phyloP scores from a whole-genome alignment of 805 yeast species.

The Zygotorulaspora danielsina region DNA sequence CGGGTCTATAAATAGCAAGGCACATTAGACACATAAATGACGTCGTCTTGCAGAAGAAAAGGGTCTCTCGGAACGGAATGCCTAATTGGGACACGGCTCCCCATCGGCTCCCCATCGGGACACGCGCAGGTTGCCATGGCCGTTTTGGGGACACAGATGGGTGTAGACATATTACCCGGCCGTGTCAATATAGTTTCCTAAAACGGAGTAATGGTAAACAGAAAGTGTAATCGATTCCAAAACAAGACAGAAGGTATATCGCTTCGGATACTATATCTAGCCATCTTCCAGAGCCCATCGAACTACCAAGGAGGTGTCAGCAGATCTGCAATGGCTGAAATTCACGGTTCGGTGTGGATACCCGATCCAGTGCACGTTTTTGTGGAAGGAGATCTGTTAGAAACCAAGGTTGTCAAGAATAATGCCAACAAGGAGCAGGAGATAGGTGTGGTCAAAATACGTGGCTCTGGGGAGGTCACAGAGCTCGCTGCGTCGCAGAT shows the following conservation, averaged over 20 bases:
- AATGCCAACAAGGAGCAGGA: conserved; percentile 22
- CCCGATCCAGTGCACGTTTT: conserved; percentile 31
- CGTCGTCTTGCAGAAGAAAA: no score
- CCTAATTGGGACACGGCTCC: no score
- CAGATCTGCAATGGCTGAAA: conserved; percentile 12
- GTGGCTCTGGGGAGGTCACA: conserved; percentile 15
- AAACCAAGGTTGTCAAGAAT: conserved; percentile 19
- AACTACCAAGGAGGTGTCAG: no score
- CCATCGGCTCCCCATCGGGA: no score
- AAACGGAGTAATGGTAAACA: conserved; percentile 10
- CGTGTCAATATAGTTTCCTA: conserved; percentile 6
- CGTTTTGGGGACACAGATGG: no score
- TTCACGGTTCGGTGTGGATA: conserved; percentile 28
- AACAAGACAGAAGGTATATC: background rate
- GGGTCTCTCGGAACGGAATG: no score
- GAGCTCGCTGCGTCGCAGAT: conserved; percentile 36
- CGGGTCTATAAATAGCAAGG: no score
- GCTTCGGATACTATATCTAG: background rate
- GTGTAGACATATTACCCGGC: background rate
- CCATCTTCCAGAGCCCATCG: no score
- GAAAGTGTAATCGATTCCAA: background rate
- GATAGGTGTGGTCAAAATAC: conserved; percentile 18
- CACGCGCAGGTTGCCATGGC: no score
- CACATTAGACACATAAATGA: no score
- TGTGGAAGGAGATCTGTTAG: conserved; percentile 27